Evolutionary conservation across 805 yeast species (phyloP).

Genomic region (Saccharomycopsis guyanensis): DNA sequence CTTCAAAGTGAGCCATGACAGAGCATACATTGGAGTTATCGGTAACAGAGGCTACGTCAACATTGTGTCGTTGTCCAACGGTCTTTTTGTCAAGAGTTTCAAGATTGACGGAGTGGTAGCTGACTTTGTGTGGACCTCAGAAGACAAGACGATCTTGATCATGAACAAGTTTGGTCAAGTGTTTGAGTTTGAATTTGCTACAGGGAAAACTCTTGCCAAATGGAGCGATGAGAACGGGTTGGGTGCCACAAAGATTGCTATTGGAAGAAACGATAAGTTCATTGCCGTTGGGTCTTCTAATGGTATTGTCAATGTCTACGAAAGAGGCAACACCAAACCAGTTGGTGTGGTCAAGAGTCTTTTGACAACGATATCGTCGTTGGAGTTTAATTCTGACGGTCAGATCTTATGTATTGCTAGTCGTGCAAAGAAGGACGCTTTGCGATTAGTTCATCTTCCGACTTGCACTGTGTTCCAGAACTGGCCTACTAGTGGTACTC

Average conservation of each 20-base stretch:
- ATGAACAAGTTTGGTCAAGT: slow-evolving; percentile 78
- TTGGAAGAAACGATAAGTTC: slow-evolving; percentile 68
- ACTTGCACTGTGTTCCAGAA: slow-evolving; percentile 78
- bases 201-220: slow-evolving; percentile 44
- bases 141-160: slow-evolving; percentile 41
- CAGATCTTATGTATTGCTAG: slow-evolving; percentile 84
- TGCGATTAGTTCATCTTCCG: slow-evolving; percentile 82
- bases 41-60: slow-evolving; percentile 94
- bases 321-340: slow-evolving; percentile 43
- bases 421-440: slow-evolving; percentile 75
- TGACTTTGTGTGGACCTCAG: slow-evolving; percentile 64
- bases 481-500: slow-evolving; percentile 98
- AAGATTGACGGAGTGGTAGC: slow-evolving; percentile 82
- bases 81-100: slow-evolving; percentile 83
- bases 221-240: slow-evolving; percentile 88
- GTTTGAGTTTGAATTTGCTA: slow-evolving; percentile 69
- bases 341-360: slow-evolving; percentile 65
- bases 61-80: slow-evolving; percentile 62
- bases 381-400: slow-evolving; percentile 79
- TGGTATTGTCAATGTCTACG: slow-evolving; percentile 87
- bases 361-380: slow-evolving; percentile 67
- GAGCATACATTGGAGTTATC: slow-evolving; percentile 61
- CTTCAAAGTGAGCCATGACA: slow-evolving; percentile 69
- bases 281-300: slow-evolving; percentile 82
- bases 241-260: slow-evolving; percentile 68